These are phyloP conservation scores for Pleurotus sapidus DNA, from an alignment of 768 basidiomycete genomes.

Conservation along the genomic window DNA sequence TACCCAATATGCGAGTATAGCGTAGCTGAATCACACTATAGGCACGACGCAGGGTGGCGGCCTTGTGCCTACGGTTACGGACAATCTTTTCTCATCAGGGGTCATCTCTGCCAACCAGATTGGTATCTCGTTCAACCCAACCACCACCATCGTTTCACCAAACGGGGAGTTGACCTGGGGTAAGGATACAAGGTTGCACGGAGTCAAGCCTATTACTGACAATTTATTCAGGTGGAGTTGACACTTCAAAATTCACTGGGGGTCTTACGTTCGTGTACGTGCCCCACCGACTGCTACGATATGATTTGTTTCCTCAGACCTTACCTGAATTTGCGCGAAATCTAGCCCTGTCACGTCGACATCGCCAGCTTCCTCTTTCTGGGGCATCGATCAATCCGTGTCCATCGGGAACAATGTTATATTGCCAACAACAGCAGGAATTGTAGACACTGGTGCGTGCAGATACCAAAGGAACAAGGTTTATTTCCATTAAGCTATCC, in stretches of 20 bases:
- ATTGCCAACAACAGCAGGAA: conserved; percentile 30
- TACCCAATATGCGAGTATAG: not conserved
- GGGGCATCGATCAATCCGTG: conserved; percentile 43
- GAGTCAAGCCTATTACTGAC: not conserved
- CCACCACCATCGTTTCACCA: conserved; percentile 18
- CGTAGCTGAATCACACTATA: not conserved
- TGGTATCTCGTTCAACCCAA: conserved; percentile 36
- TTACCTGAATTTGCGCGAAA: conserved; percentile 6
- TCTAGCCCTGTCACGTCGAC: conserved; percentile 16
- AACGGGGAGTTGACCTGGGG: conserved; percentile 20
- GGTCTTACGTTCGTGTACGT: conserved; percentile 31
- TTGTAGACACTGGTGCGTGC: conserved; percentile 32
- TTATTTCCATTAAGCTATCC: not conserved
- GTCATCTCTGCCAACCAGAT: conserved; percentile 25
- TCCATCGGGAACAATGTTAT: conserved; percentile 29
- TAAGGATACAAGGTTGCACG: conserved; percentile 2
- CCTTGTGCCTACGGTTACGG: conserved; percentile 41
- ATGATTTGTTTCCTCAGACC: not conserved
- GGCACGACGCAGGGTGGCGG: not conserved
- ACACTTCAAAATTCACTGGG: conserved; percentile 23
- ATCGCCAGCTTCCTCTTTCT: conserved; percentile 31
- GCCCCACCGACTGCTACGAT: not conserved
- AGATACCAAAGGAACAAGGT: not conserved
- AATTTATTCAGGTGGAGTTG: conserved; percentile 21
- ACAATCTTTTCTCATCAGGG: conserved; percentile 32